Evolutionary conservation across 352 stramenopile genomes (phyloP).

Genomic region (Aphanomyces invadans): DNA sequence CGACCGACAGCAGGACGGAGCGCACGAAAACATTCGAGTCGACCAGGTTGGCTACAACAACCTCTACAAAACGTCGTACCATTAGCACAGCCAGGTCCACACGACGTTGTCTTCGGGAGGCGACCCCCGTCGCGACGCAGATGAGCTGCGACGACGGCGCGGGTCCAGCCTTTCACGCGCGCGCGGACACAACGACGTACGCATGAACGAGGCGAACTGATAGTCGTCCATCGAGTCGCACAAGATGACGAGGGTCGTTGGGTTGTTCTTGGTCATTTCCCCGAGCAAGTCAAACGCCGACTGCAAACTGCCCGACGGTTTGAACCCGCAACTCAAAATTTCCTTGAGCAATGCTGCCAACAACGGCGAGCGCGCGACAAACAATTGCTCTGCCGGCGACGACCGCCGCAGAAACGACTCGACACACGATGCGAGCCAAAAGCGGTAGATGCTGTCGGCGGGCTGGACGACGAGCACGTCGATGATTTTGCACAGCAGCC

Average conservation of each 20-base stretch:
- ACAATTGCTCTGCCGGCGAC: conserved; percentile 81
- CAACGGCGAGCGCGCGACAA: conserved; percentile 83
- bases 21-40: conserved; percentile 97
- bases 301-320: conserved; percentile 88
- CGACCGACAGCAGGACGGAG: conserved; percentile 79
- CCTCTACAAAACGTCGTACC: conserved; percentile 41
- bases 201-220: conserved; percentile 88
- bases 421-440: conserved; percentile 94
- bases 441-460: conserved; percentile 91
- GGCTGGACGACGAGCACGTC: conserved; percentile 84
- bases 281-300: conserved; percentile 94
- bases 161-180: no score
- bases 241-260: conserved; percentile 84
- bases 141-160: no score
- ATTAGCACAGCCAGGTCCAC: background rate
- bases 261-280: conserved; percentile 93
- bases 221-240: conserved; percentile 76
- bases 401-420: conserved; percentile 91
- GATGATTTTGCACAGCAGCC: conserved; percentile 88
- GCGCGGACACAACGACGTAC: no score
- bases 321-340: conserved; percentile 75
- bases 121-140: no score
- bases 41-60: conserved; percentile 91
- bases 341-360: conserved; percentile 83
- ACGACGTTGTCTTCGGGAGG: no score